Percentiles rank a stretch among this genome's conserved stretches.
phyloP scores from a whole-genome alignment of 352 stramenopile genomes.

The Phytophthora citricola region DNA sequence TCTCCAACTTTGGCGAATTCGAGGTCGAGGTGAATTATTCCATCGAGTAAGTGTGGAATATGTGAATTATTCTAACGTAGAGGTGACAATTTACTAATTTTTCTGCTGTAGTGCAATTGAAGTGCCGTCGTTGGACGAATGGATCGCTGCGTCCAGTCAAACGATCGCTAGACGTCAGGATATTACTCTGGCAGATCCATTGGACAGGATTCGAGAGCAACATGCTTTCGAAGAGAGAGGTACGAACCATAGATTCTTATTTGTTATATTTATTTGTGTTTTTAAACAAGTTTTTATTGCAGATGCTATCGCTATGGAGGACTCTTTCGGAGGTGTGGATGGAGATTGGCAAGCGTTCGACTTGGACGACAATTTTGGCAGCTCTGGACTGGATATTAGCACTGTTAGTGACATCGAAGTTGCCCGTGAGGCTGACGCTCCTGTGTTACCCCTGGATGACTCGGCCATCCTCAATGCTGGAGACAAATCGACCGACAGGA shows the following conservation, averaged over 20 bases:
- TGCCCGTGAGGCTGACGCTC: conserved; percentile 70
- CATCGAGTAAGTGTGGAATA: conserved; percentile 66
- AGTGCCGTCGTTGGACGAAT: conserved; percentile 80
- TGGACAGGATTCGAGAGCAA: conserved; percentile 58
- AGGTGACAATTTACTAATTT: neutral
- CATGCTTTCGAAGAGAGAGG: conserved; percentile 60
- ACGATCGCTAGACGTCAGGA: conserved; percentile 81
- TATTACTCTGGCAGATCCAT: conserved; percentile 82
- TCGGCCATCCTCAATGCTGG: conserved; percentile 52
- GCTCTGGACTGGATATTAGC: conserved; percentile 65
- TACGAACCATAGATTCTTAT: conserved; percentile 19
- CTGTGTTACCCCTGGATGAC: conserved; percentile 59
- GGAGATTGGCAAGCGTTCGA: conserved; percentile 88
- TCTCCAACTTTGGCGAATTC: conserved; percentile 87
- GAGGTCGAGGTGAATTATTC: conserved; percentile 86
- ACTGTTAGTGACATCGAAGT: conserved; percentile 86
- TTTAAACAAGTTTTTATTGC: conserved; percentile 6
- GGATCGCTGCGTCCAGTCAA: conserved; percentile 80
- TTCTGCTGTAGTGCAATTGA: conserved; percentile 52
- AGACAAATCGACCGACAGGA: conserved; percentile 61
- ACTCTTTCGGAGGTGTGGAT: conserved; percentile 73
- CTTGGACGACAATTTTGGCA: conserved; percentile 69
- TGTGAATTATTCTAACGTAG: conserved; percentile 1
- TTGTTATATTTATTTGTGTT: conserved; percentile 9
- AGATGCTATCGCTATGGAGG: conserved; percentile 76